A percentile compares a stretch with the other conserved stretches of the same genome.
Evolutionary conservation across 352 stramenopile species (phyloP).

Genomic region (Globisporangium acanthophoron): DNA sequence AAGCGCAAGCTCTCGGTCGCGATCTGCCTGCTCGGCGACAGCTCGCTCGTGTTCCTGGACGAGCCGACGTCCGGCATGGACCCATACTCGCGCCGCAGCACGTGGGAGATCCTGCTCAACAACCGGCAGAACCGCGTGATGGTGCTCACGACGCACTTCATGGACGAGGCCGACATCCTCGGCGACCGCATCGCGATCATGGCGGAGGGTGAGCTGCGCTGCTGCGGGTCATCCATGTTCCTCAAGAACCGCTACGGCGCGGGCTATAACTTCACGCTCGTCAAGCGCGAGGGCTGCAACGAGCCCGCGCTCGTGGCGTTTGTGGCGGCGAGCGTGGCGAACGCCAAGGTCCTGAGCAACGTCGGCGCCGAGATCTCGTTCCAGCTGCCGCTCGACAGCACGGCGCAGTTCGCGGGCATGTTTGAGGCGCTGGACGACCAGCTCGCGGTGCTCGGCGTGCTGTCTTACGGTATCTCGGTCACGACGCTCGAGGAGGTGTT

Average conservation of each 20-base stretch:
- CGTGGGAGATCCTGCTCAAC: slow-evolving; percentile 75
- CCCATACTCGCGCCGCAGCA: slow-evolving; percentile 89
- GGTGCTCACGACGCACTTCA: slow-evolving; percentile 92
- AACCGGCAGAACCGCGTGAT: slow-evolving; percentile 55
- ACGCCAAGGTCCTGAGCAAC: slow-evolving; percentile 63
- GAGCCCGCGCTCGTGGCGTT: slow-evolving; percentile 34
- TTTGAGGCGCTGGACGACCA: slow-evolving; percentile 63
- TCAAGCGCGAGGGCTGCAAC: slow-evolving; percentile 23
- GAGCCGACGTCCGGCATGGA: slow-evolving; percentile 95
- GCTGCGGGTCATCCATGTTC: slow-evolving; percentile 66
- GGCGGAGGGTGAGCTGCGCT: slow-evolving; percentile 42
- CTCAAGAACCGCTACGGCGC: slow-evolving; percentile 57
- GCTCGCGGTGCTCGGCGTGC: slow-evolving; percentile 29
- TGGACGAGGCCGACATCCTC: slow-evolving; percentile 89
- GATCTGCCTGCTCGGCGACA: slow-evolving; percentile 83
- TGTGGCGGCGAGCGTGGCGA: slow-evolving; percentile 28
- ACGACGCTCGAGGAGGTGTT: slow-evolving; percentile 90
- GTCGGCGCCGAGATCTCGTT: slow-evolving; percentile 78
- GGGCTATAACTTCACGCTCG: slow-evolving; percentile 37
- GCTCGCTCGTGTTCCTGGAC: slow-evolving; percentile 83
- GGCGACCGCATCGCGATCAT: slow-evolving; percentile 79
- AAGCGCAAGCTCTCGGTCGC: slow-evolving; percentile 90
- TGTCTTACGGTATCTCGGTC: slow-evolving; percentile 86
- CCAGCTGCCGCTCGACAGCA: slow-evolving; percentile 58
- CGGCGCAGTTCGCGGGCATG: slow-evolving; percentile 49